Evolutionary conservation across 2,329 filamentous ascomycete species (phyloP).

Genomic region (Lachnellula cervina): DNA sequence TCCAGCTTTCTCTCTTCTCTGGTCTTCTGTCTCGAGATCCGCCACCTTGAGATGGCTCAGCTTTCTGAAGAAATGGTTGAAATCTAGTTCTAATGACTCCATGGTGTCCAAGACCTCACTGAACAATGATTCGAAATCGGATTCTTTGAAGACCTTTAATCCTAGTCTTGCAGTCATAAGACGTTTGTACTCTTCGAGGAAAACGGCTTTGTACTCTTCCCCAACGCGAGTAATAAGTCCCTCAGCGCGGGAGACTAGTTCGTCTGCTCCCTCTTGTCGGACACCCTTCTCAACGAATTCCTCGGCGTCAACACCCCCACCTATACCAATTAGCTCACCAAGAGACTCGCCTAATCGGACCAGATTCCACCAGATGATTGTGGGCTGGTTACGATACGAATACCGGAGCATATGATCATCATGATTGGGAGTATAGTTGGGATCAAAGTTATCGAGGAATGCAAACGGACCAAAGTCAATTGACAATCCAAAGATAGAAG

Average conservation of each 20-base stretch:
- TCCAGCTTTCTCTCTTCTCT: constrained; percentile 58
- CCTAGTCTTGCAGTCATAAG: constrained; percentile 79
- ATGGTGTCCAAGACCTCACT: constrained; percentile 78
- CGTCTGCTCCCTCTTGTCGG: constrained; percentile 58
- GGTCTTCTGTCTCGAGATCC: constrained; percentile 60
- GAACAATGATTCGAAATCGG: constrained; percentile 76
- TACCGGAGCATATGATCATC: constrained; percentile 87
- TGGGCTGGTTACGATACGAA: constrained; percentile 88
- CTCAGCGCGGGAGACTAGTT: constrained; percentile 76
- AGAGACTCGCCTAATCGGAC: constrained; percentile 85
- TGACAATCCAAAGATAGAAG: constrained; percentile 79
- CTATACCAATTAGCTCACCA: constrained; percentile 82
- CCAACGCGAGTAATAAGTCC: constrained; percentile 73
- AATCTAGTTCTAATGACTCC: constrained; percentile 80
- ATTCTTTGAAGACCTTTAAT: constrained; percentile 61
- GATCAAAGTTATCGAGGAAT: constrained; percentile 96
- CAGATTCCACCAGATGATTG: constrained; percentile 98
- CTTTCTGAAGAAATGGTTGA: constrained; percentile 87
- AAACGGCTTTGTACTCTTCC: constrained; percentile 84
- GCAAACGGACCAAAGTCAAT: constrained; percentile 97
- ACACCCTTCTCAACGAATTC: constrained; percentile 71
- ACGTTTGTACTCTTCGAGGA: constrained; percentile 82
- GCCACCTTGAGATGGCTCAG: constrained; percentile 59
- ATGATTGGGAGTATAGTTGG: constrained; percentile 91
- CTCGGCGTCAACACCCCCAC: constrained; percentile 63